Percentiles rank a stretch among this genome's conserved stretches.
Conservation (phyloP, 106 monocot species). For the Narthecium ossifragum region DNA sequence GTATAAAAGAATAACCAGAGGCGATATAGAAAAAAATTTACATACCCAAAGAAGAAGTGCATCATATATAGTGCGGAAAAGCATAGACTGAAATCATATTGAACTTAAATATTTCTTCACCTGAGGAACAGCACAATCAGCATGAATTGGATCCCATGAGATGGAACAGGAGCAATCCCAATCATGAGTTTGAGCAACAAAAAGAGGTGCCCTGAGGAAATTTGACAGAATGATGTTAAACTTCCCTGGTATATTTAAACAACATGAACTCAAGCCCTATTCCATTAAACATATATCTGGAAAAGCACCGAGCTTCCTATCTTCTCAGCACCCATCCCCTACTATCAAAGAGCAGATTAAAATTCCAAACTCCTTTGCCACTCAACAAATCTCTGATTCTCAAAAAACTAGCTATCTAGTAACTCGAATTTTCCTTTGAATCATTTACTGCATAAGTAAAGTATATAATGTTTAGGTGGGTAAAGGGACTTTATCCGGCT, state of each 20-base stretch:
- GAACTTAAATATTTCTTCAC: too few relatives aligned
- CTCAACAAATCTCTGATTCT: background rate
- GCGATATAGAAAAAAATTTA: too few relatives aligned
- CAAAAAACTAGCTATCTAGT: background rate
- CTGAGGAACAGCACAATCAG: slow-evolving; percentile 98
- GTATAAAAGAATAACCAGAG: too few relatives aligned
- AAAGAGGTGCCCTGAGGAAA: slow-evolving; percentile 76
- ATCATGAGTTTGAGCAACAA: slow-evolving; percentile 67
- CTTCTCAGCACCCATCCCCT: background rate
- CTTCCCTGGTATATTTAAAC: background rate
- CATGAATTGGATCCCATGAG: slow-evolving; percentile 85
- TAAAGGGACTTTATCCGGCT: too few relatives aligned
- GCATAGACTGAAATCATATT: too few relatives aligned
- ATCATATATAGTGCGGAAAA: too few relatives aligned
- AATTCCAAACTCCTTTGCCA: background rate
- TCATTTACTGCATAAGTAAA: too few relatives aligned
- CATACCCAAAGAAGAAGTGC: too few relatives aligned
- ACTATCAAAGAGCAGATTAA: background rate
- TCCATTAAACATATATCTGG: background rate
- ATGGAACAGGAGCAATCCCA: slow-evolving; percentile 95
- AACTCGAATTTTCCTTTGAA: background rate
- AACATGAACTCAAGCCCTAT: background rate
- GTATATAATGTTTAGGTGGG: too few relatives aligned
- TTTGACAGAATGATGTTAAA: background rate
- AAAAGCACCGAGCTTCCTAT: background rate